Evolutionary conservation across 2,329 filamentous ascomycete species (phyloP), one percentile per base, ranked within the genome.

Genomic region (Fusarium marasasianum): DNA sequence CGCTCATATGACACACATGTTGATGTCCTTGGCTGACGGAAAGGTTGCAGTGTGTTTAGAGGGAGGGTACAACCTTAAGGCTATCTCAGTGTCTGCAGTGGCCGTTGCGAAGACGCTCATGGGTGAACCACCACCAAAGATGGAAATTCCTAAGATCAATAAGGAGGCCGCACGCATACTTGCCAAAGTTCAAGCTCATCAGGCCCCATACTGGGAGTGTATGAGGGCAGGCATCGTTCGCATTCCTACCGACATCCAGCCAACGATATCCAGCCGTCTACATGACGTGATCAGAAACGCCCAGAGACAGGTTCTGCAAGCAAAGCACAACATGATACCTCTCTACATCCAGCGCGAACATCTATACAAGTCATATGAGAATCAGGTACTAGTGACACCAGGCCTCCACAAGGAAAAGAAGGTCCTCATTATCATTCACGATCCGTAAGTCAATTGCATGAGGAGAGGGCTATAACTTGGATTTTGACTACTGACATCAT

Each of bases 1-100:
- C 80, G 94, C 95, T 20, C 96, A 99, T 80, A 98, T 99, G 96
- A 98, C 96, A 22, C 95, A 98, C 80, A 98, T 98, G 96, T 89
- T 99, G 54, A 98, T 98, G 95, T 95, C 94, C 5, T 87, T 99
- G 26, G 96, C 96, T 2, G 88, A 91, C 50, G 96, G 96, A 35
- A 98, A 95, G 80, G 88, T 99, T 20, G 93, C 94, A 6, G 96
- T 98, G 14, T 98, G 95, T 80, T 87, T 99, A 6, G 96, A 99
- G 84, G 96, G 96, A 29, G 96, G 96, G 14, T 99, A 99, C 83
- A 98, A 98, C 78, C 90, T 99, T 31, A 87, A 91, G 54, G 96
- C 96, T 1, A 99, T 99, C 66, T 97, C 96, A 1, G 91, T 93
- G 65, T 98, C 96, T 9, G 95, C 96, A 3, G 88, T 98, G 9